Base-by-base conservation (phyloP, 2,329 filamentous ascomycete genomes). In the Elsinoe australis region DNA sequence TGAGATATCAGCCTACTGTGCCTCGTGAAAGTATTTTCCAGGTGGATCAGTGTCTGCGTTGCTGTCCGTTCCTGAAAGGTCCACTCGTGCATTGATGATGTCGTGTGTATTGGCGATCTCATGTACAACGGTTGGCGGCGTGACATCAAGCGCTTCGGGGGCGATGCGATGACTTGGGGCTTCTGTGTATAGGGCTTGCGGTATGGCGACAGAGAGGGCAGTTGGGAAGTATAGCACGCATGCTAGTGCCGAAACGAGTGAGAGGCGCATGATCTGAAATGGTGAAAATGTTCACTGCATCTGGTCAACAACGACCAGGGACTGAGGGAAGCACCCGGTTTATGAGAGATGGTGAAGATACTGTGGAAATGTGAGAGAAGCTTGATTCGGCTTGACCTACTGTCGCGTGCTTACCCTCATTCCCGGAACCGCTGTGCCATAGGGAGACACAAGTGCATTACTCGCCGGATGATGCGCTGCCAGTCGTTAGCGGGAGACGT, bases 11-110 rank as follows among this genome's bases (percentile, higher is more conserved):
- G n/a, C 63, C 54, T 65, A 70, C 66, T 55, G 55, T 15, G 67
- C 70, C 60, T 74, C 72, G 58, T 71, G 70, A 58, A 75, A 75
- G 58, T 75, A 75, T 59, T 75, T 76, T 29, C 65, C 59, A 9
- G 60, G 64, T 2, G 67, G 64, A 47, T 70, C 64, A 9, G 39
- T 44, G n/a, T 44, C 39, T 4, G 24, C 12, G 21, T 44, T 44
- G 15, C 39, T 44, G 26, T 17, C 24, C 12, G 10, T 44, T 17
- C 39, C 39, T 1, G 39, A 28, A 26, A 44, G 39, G 39, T 44
- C 15, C n/a, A 31, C 17, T 4, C 39, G 14, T 4, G 39, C 39
- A 18, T 5, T 31, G 14, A 44, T 32, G 15, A 44, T 44, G 9
- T 44, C 39, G n/a, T 44, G 39, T 22, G 6, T 14, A 14, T 29